A percentile compares a stretch with the other conserved stretches of the same genome.
Conservation (phyloP, 768 basidiomycete genomes). For the Collybiopsis confluens region DNA sequence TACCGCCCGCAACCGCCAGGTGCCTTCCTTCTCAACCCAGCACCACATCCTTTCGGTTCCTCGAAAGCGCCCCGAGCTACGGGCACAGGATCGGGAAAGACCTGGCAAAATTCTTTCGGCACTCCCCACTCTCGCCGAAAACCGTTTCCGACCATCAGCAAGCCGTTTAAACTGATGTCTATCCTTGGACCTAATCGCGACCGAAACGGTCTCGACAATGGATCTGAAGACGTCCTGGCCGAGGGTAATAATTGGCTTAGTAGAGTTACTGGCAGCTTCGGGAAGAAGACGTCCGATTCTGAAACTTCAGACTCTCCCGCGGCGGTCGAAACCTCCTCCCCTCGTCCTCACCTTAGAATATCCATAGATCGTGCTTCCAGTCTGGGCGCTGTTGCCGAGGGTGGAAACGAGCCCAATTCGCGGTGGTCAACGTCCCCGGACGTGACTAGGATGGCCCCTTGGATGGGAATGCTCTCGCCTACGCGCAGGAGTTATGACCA, state of each 20-base stretch:
- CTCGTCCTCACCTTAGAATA: conserved; percentile 36
- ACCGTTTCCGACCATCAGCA: conserved; percentile 20
- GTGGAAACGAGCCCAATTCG: conserved; percentile 23
- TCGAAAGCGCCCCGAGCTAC: conserved; percentile 9
- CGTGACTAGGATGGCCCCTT: conserved; percentile 20
- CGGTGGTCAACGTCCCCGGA: conserved; percentile 36
- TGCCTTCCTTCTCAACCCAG: conserved; percentile 30
- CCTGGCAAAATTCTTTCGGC: conserved; percentile 43
- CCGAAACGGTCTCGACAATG: conserved; percentile 8
- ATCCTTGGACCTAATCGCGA: conserved; percentile 28
- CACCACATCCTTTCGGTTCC: conserved; percentile 17
- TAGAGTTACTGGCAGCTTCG: conserved; percentile 20
- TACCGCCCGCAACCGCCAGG: conserved; percentile 44
- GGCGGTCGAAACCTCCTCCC: conserved; percentile 14
- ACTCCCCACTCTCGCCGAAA: conserved; percentile 16
- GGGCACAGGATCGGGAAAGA: conserved; percentile 31
- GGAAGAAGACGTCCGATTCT: conserved; percentile 17
- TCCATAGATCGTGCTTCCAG: conserved; percentile 36
- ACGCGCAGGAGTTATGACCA: conserved; percentile 18
- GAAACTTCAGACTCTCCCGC: conserved; percentile 8
- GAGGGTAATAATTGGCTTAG: conserved; percentile 23
- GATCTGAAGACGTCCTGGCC: conserved; percentile 11
- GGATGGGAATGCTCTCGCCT: conserved; percentile 28
- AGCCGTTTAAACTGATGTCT: conserved; percentile 40
- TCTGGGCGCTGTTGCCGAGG: conserved; percentile 24